Conservation (phyloP, 441 rosid genomes). For the Pelargonium cotyledonis region DNA sequence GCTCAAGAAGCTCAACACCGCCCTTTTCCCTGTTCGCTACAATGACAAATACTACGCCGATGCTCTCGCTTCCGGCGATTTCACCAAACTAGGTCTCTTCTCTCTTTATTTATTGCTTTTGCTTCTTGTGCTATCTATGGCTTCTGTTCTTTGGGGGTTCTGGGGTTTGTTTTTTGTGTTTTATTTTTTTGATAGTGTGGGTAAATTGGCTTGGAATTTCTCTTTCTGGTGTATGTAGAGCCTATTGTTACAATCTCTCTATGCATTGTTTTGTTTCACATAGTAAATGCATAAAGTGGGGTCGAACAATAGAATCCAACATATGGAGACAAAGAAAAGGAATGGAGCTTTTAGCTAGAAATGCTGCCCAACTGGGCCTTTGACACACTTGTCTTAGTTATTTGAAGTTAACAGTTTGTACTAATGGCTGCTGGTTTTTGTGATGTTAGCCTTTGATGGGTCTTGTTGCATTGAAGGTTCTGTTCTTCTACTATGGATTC, state of each 20-base stretch:
- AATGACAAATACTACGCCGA: constrained; percentile 86
- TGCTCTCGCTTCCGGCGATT: constrained; percentile 80
- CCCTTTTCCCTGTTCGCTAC: constrained; percentile 83
- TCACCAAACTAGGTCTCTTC: constrained; percentile 65
- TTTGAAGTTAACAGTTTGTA: neutral
- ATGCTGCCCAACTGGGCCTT: neutral
- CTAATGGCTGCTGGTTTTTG: neutral
- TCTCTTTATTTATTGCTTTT: neutral
- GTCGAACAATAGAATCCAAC: neutral
- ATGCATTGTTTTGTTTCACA: too few relatives aligned
- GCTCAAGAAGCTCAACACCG: constrained; percentile 89
- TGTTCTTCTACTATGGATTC: neutral
- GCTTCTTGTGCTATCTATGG: neutral
- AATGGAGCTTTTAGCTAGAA: too few relatives aligned
- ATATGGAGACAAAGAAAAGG: neutral
- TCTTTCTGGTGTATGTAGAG: neutral
- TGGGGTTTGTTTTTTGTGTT: too few relatives aligned
- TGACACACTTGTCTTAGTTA: neutral
- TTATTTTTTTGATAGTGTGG: too few relatives aligned
- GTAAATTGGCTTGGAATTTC: neutral
- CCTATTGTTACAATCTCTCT: too few relatives aligned
- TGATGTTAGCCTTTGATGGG: neutral
- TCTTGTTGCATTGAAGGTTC: too few relatives aligned
- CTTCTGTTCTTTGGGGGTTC: neutral
- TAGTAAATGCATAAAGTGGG: too few relatives aligned